A percentile compares a stretch with the other conserved stretches of the same genome.
phyloP scores from a whole-genome alignment of 208 protist species.

The Trypanosoma conorhini region DNA sequence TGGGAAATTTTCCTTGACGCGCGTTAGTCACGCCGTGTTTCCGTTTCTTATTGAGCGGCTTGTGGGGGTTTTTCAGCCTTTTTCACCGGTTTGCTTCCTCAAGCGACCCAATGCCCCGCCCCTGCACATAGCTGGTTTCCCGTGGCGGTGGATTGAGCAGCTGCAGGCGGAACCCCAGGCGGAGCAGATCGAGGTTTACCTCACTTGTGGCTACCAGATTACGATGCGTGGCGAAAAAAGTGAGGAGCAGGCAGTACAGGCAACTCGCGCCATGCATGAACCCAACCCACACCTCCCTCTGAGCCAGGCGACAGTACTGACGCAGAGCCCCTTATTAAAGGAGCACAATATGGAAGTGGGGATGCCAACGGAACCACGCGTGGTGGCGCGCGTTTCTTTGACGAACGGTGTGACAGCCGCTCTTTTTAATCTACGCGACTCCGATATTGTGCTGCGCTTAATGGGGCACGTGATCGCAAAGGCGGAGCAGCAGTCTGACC shows the following conservation, averaged over 20 bases:
- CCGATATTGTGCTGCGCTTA: slow-evolving; percentile 66
- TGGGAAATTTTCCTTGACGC: slow-evolving; percentile 58
- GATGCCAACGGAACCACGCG: slow-evolving; percentile 24
- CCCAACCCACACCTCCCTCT: slow-evolving; percentile 54
- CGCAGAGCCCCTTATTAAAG: slow-evolving; percentile 53
- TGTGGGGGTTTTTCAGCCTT: slow-evolving; percentile 48
- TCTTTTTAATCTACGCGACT: slow-evolving; percentile 80
- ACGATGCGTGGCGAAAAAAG: slow-evolving; percentile 8
- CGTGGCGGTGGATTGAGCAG: slow-evolving; percentile 76
- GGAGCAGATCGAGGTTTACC: slow-evolving; percentile 60
- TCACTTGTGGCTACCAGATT: slow-evolving; percentile 64
- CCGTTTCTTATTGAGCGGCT: slow-evolving; percentile 74
- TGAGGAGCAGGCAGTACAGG: slow-evolving; percentile 5
- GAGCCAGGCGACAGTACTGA: slow-evolving; percentile 46
- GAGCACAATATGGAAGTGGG: slow-evolving; percentile 41
- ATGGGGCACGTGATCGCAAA: slow-evolving; percentile 59
- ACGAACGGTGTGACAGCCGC: slow-evolving; percentile 45
- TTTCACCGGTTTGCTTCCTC: slow-evolving; percentile 41
- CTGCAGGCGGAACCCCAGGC: slow-evolving; percentile 61
- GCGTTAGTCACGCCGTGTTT: slow-evolving; percentile 49
- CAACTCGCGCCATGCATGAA: slow-evolving; percentile 54
- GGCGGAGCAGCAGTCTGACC: slow-evolving; percentile 64
- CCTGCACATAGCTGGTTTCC: slow-evolving; percentile 43
- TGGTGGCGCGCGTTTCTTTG: slow-evolving; percentile 62
- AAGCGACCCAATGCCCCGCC: slow-evolving; percentile 18